Percentiles rank a stretch among this genome's conserved stretches.
Conservation (phyloP, 257 asterid genomes). For the Solanum medicagineum region DNA sequence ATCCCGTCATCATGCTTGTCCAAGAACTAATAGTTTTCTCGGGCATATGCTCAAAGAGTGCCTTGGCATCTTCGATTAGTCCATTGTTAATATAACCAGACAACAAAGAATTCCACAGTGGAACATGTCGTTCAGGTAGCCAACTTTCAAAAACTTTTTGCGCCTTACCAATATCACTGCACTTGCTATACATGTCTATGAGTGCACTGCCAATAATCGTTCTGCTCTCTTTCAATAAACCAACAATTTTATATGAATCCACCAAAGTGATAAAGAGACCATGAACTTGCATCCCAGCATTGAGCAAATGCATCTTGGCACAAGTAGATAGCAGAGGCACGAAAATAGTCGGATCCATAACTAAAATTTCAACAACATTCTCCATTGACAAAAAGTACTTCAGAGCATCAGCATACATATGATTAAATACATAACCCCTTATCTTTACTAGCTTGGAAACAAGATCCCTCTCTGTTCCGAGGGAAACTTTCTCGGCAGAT, state of each 20-base stretch:
- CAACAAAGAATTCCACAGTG: slow-evolving; percentile 25
- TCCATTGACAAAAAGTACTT: slow-evolving; percentile 3
- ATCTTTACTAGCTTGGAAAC: slow-evolving; percentile 13
- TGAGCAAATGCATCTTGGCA: slow-evolving; percentile 16
- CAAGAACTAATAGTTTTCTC: slow-evolving; percentile 29
- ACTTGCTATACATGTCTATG: slow-evolving; percentile 30
- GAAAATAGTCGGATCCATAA: slow-evolving; percentile 13
- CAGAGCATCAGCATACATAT: slow-evolving; percentile 10
- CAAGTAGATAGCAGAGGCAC: slow-evolving; percentile 24
- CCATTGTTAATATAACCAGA: slow-evolving; percentile 16
- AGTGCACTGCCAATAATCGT: slow-evolving; percentile 19
- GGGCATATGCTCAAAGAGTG: slow-evolving; percentile 20
- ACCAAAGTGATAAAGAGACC: slow-evolving; percentile 14
- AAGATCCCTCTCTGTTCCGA: slow-evolving; percentile 4
- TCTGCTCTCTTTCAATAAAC: slow-evolving; percentile 1
- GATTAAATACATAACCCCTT: slow-evolving; percentile 22
- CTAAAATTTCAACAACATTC: slow-evolving; percentile 4
- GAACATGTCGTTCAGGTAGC: slow-evolving; percentile 8
- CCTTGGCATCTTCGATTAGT: slow-evolving; percentile 15
- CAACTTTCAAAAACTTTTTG: slow-evolving; percentile 14
- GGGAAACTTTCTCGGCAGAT: slow-evolving; percentile 16
- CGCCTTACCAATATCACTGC: slow-evolving; percentile 15
- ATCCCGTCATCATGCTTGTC: slow-evolving; percentile 35
- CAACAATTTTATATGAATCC: neutral
- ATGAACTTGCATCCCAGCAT: slow-evolving; percentile 30